Evolutionary conservation across 2,329 filamentous ascomycete species (phyloP), one percentile per base, ranked within the genome.

Genomic region (Hortaea sp.): DNA sequence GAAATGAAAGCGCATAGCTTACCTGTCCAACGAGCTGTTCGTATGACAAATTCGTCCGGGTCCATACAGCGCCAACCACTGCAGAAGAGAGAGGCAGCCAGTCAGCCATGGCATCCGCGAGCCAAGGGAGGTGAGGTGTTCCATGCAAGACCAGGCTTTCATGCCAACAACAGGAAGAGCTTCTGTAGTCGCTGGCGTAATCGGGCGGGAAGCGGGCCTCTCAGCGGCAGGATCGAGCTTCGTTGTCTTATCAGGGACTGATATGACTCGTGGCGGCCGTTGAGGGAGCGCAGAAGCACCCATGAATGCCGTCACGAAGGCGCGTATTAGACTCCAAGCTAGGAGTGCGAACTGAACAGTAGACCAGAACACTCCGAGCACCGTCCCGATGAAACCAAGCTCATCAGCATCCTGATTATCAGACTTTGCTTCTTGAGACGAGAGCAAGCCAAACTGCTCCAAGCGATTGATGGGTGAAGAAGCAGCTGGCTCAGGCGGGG

Each of bases 21-120:
- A 97, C 90, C 88, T 94, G 73, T 97, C 90, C 67, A 95, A 71
- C 65, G 81, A 75, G 53, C 88, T 82, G 65, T 94, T 77, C 29
- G 84, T 78, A 59, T 77, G 76, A 62, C 85, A 88, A 53, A 94
- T 67, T 67, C 69, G 77, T 59, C 88, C 85, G 53, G 86, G 86
- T 27, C 88, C 87, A 59, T 74, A 72, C 60, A 90, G 68, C 59
- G 81, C 75, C 55, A 80, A 74, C 73, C 85, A 82, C 68, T 92
- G 87, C 55, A 84, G 65, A 66, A 95, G 77, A 47, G 85, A 84
- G 49, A 92, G 65, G 56, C 78, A 71, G 62, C 87, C 87, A 61
- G 75, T 76, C 47, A 95, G 76, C 90, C 90, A 97, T 53, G 90
- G 90, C 88, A 95, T 94, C 66, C 88, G 85, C 54, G 72, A 66